These are phyloP conservation scores for Coniosporium tulheliwenetii DNA, from an alignment of 2,329 filamentous ascomycete genomes.

Conservation along the genomic window DNA sequence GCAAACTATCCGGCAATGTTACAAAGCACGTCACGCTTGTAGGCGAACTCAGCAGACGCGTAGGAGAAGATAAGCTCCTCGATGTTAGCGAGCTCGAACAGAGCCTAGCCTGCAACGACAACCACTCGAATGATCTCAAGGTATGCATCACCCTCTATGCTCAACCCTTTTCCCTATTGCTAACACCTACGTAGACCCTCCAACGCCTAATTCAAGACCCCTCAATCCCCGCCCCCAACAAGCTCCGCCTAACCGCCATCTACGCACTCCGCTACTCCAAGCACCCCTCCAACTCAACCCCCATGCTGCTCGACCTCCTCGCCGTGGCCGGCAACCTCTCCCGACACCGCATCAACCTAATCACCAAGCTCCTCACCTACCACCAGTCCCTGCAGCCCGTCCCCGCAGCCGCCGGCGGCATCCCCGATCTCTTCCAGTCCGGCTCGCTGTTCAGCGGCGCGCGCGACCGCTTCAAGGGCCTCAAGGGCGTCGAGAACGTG, in stretches of 20 bases:
- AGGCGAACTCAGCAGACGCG: slow-evolving; percentile 76
- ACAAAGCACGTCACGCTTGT: slow-evolving; percentile 97
- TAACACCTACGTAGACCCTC: slow-evolving; percentile 41
- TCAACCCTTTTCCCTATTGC: background rate
- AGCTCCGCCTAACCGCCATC: slow-evolving; percentile 79
- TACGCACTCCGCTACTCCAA: slow-evolving; percentile 89
- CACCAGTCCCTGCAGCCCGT: slow-evolving; percentile 68
- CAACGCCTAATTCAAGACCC: slow-evolving; percentile 76
- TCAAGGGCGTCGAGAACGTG: slow-evolving; percentile 96
- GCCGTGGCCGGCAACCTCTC: slow-evolving; percentile 70
- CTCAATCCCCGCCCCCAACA: slow-evolving; percentile 62
- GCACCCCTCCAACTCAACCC: slow-evolving; percentile 66
- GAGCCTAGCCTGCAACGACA: slow-evolving; percentile 92
- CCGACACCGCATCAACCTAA: slow-evolving; percentile 57
- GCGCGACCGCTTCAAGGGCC: slow-evolving; percentile 74
- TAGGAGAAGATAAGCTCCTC: slow-evolving; percentile 73
- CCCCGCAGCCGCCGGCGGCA: slow-evolving; percentile 54
- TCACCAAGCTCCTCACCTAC: slow-evolving; percentile 71
- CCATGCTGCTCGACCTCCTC: slow-evolving; percentile 76
- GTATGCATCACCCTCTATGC: slow-evolving; percentile 25
- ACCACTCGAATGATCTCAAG: slow-evolving; percentile 82
- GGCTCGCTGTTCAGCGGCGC: slow-evolving; percentile 78
- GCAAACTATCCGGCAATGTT: slow-evolving; percentile 91
- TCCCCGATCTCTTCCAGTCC: slow-evolving; percentile 82
- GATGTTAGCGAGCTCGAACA: slow-evolving; percentile 96